Base-by-base conservation (phyloP, 495 filamentous ascomycete species). In the Annulohypoxylon moriforme region DNA sequence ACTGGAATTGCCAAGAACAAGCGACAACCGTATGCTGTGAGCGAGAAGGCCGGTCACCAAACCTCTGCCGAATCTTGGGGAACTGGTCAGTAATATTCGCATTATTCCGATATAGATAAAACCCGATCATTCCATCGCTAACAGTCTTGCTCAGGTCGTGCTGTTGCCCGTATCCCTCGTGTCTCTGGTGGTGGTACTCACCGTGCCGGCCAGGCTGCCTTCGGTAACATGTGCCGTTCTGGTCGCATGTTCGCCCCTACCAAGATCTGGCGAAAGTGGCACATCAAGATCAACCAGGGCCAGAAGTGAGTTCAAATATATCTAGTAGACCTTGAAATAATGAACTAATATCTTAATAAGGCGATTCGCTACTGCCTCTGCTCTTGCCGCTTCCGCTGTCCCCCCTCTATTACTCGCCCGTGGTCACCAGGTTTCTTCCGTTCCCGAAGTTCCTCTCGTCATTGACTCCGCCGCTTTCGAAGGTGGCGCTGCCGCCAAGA, bases 201-300 rank as follows among this genome's bases (percentile, higher is more conserved):
- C 89, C 96, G 96, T 89, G 96, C 96, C 81, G 96, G 96, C 86
- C 96, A 99, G 87, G 96, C 96, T 85, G 96, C 96, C 74, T 99
- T 99, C 86, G 96, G 96, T 91, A 99, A 99, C 91, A 90, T 92
- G 94, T 99, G 96, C 87, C 94, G 96, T 83, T 97, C 95, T 78
- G 96, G 96, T 85, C 96, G 96, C 85, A 99, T 99, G 96, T 99
- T 99, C 87, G 96, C 96, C 72, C 96, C 96, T 73, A 99, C 96
- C 84, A 98, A 98, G 91, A 93, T 97, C 86, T 99, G 96, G 96
- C 88, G 96, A 80, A 98, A 97, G 88, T 99, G 96, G 96, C 96
- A 99, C 89, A 92, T 97, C 86, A 99, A 98, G 92, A 88, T 99
- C 91, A 97, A 96, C 89, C 89, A 96, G 80, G 90, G 89, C 81